Evolutionary conservation across 208 protist genomes (phyloP).

Genomic region (Trypanosoma scelopori): DNA sequence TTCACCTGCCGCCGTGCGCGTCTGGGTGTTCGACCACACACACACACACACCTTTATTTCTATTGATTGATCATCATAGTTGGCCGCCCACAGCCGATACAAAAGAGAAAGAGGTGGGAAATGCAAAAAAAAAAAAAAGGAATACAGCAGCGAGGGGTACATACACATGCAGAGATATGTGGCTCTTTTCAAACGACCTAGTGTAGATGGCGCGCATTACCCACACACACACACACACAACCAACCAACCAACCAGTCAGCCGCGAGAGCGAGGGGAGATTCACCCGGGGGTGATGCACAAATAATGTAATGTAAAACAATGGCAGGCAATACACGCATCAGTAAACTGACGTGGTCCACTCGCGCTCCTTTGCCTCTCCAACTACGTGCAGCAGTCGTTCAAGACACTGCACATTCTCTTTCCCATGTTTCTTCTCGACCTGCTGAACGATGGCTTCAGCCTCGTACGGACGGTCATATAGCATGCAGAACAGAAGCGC

Average conservation of each 20-base stretch:
- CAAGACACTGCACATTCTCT: conserved; percentile 40
- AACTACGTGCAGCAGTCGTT: conserved; percentile 41
- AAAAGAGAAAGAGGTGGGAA: too few species aligned
- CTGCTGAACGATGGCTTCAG: conserved; percentile 63
- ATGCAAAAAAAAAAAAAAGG: too few species aligned
- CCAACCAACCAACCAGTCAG: too few species aligned
- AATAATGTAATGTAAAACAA: background rate
- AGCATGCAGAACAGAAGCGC: conserved; percentile 77
- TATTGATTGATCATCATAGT: too few species aligned
- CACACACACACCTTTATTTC: too few species aligned
- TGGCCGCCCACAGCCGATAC: too few species aligned
- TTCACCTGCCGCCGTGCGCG: background rate
- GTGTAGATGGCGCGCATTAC: too few species aligned
- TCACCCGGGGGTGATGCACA: background rate
- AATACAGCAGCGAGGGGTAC: too few species aligned
- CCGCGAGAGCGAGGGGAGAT: background rate
- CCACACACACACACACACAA: too few species aligned
- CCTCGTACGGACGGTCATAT: conserved; percentile 73
- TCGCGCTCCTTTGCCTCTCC: conserved; percentile 28
- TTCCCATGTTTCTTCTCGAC: conserved; percentile 42
- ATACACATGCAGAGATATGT: too few species aligned
- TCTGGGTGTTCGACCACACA: background rate
- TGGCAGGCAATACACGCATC: background rate
- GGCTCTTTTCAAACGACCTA: too few species aligned
- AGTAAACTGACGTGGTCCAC: conserved; percentile 2